A percentile compares a stretch with the other conserved stretches of the same genome.
phyloP scores from a whole-genome alignment of 768 basidiomycete species.

The Boletellus emodensis region DNA sequence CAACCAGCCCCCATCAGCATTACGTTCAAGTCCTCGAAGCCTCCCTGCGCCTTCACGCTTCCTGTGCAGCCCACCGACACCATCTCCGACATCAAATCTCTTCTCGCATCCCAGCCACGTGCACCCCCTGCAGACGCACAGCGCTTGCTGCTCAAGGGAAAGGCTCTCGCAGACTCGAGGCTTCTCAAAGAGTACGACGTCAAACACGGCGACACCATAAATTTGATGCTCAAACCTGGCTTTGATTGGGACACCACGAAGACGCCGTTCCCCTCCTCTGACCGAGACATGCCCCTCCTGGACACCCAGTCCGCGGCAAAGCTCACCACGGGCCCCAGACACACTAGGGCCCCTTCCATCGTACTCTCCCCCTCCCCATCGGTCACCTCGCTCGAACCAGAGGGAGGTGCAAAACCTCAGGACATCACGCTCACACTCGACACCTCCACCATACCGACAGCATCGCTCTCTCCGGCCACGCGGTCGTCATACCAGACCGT shows the following conservation, averaged over 20 bases:
- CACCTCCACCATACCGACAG: slow-evolving; percentile 46
- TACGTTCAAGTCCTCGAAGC: slow-evolving; percentile 91
- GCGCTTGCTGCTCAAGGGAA: slow-evolving; percentile 89
- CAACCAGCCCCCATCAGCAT: slow-evolving; percentile 45
- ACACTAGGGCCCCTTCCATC: slow-evolving; percentile 71
- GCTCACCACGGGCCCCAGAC: slow-evolving; percentile 36
- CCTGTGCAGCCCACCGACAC: slow-evolving; percentile 77
- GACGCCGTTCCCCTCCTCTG: slow-evolving; percentile 24
- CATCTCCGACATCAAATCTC: slow-evolving; percentile 72
- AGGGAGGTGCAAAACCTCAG: slow-evolving; percentile 39
- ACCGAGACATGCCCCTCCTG: slow-evolving; percentile 19
- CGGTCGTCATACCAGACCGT: slow-evolving; percentile 35
- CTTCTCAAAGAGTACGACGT: slow-evolving; percentile 88
- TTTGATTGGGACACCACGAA: slow-evolving; percentile 58
- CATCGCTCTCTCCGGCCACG: slow-evolving; percentile 37
- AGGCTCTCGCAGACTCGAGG: slow-evolving; percentile 84
- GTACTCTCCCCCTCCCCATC: slow-evolving; percentile 77
- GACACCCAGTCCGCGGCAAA: slow-evolving; percentile 21
- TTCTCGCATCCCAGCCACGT: slow-evolving; percentile 58
- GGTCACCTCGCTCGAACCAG: slow-evolving; percentile 33
- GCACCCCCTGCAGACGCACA: slow-evolving; percentile 81
- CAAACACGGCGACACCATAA: slow-evolving; percentile 76
- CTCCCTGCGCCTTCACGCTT: slow-evolving; percentile 70
- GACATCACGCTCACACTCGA: slow-evolving; percentile 73
- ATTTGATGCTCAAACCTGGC: slow-evolving; percentile 81